Evolutionary conservation across 345 rosid species (phyloP).

Genomic region (Stellera chamaejasme): DNA sequence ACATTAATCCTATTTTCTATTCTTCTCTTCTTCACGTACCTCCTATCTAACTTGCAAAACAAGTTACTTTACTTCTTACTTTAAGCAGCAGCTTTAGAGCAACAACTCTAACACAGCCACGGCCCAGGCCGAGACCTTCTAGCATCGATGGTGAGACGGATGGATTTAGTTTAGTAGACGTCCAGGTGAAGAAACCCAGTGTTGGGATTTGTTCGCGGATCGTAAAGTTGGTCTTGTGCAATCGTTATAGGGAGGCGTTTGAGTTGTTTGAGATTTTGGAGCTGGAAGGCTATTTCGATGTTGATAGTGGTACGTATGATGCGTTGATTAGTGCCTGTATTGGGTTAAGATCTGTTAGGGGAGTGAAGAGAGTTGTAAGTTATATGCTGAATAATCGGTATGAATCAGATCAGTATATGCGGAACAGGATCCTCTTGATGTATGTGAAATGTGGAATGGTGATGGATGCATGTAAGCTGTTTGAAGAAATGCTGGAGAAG

Average conservation of each 20-base stretch:
- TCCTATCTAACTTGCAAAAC: too few species aligned
- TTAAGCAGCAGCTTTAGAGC: too few species aligned
- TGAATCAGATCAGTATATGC: slow-evolving; percentile 52
- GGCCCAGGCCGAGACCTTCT: slow-evolving; percentile 38
- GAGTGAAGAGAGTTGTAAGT: slow-evolving; percentile 53
- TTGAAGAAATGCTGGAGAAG: slow-evolving; percentile 72
- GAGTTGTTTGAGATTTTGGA: slow-evolving; percentile 80
- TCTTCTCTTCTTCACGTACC: too few species aligned
- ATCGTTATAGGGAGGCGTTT: slow-evolving; percentile 55
- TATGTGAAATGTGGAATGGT: slow-evolving; percentile 72
- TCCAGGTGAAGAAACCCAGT: slow-evolving; percentile 31
- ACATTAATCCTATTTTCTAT: too few species aligned
- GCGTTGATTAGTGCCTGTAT: slow-evolving; percentile 73
- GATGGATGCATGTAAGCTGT: slow-evolving; percentile 54
- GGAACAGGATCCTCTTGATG: slow-evolving; percentile 65
- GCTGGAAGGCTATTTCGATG: slow-evolving; percentile 36
- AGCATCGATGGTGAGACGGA: slow-evolving; percentile 19
- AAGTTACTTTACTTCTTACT: too few species aligned
- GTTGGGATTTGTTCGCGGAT: slow-evolving; percentile 61
- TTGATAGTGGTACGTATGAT: slow-evolving; percentile 53
- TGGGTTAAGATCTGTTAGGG: slow-evolving; percentile 56
- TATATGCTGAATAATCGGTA: slow-evolving; percentile 47
- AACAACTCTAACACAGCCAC: too few species aligned
- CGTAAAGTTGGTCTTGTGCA: slow-evolving; percentile 55
- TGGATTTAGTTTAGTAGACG: slow-evolving; percentile 14